Conservation (phyloP, 257 asterid species). For the Hygrophila difformis region DNA sequence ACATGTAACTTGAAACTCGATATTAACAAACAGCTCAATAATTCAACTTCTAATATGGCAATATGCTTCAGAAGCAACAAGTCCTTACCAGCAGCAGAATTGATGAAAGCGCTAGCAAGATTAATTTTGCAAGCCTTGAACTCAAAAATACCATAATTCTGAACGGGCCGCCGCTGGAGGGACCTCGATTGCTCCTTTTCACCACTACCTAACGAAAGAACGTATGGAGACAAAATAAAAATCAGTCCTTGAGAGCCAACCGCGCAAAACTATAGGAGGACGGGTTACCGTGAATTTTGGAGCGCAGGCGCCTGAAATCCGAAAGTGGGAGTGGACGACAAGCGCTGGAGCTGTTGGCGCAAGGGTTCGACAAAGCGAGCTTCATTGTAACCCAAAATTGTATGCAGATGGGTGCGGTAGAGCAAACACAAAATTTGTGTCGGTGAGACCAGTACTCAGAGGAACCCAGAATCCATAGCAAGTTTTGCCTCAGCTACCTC, state of each 20-base stretch:
- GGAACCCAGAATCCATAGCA: too few relatives aligned
- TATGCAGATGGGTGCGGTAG: too few relatives aligned
- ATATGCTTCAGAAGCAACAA: background rate
- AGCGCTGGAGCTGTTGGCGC: slow-evolving; percentile 17
- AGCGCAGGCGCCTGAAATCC: slow-evolving; percentile 19
- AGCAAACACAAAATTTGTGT: too few relatives aligned
- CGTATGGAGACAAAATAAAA: background rate
- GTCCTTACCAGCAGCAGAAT: slow-evolving; percentile 28
- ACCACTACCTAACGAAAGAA: slow-evolving; percentile 14
- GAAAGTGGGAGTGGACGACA: slow-evolving; percentile 14
- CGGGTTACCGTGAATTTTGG: slow-evolving; percentile 20
- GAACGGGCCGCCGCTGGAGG: too few relatives aligned
- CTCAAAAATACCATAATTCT: slow-evolving; percentile 14
- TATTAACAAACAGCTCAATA: too few relatives aligned
- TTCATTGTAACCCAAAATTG: slow-evolving; percentile 22
- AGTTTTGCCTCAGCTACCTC: too few relatives aligned
- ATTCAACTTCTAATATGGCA: background rate
- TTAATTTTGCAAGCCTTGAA: slow-evolving; percentile 23
- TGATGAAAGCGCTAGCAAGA: slow-evolving; percentile 23
- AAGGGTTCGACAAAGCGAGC: slow-evolving; percentile 20
- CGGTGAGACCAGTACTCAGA: too few relatives aligned
- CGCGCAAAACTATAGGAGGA: background rate
- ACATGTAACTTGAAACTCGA: background rate
- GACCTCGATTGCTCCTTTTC: slow-evolving; percentile 19
- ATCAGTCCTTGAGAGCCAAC: background rate